phyloP scores from a whole-genome alignment of 2,329 filamentous ascomycete species.

The Juglanconis sp. region DNA sequence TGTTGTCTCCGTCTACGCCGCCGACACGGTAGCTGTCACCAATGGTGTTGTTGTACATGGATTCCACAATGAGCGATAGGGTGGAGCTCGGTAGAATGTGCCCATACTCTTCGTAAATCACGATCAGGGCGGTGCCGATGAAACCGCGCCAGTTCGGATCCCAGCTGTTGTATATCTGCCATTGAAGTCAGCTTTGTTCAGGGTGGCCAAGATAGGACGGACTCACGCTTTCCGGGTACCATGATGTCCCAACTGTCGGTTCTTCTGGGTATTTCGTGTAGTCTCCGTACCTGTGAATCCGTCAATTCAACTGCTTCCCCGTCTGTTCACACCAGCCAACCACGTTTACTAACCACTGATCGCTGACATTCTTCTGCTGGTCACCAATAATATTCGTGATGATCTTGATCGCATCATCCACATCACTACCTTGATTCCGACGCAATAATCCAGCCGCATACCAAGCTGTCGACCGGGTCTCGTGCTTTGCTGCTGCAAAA shows the following conservation, averaged over 20 bases:
- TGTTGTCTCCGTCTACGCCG: constrained; percentile 56
- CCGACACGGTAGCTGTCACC: constrained; percentile 62
- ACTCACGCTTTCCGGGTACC: constrained; percentile 35
- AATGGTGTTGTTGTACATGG: constrained; percentile 51
- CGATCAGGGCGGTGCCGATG: constrained; percentile 55
- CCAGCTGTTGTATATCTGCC: constrained; percentile 53
- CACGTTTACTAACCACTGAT: constrained; percentile 47
- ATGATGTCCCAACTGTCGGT: constrained; percentile 49
- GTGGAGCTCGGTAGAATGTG: constrained; percentile 38
- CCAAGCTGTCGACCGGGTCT: constrained; percentile 56
- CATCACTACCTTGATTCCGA: constrained; percentile 48
- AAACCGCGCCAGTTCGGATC: constrained; percentile 66
- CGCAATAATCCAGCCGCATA: constrained; percentile 57
- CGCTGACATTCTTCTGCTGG: constrained; percentile 49
- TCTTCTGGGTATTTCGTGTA: constrained; percentile 56
- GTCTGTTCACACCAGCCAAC: too few species aligned
- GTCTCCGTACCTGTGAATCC: constrained; percentile 37
- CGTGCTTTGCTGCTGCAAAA: constrained; percentile 51
- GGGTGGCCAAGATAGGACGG: not conserved
- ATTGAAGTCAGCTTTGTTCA: not conserved
- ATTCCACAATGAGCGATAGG: constrained; percentile 46
- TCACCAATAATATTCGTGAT: constrained; percentile 50
- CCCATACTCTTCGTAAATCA: constrained; percentile 57
- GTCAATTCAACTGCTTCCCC: not conserved
- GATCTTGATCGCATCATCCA: constrained; percentile 48